These are phyloP conservation scores for Trichophyton rubrum DNA, from an alignment of 2,329 filamentous ascomycete genomes.

Conservation along the genomic window DNA sequence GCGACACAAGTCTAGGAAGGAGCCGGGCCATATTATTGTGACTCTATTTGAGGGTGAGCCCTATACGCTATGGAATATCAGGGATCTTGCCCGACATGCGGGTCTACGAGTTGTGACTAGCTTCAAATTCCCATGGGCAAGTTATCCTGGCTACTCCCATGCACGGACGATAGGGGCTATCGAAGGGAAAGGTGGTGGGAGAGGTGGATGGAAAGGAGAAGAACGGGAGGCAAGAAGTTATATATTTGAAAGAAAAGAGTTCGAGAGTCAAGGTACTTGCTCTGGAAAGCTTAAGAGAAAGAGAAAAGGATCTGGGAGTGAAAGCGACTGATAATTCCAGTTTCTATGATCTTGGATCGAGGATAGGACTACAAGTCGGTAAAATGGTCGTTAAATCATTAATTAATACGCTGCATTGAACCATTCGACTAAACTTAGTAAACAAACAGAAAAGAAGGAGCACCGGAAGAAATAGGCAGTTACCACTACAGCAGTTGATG, in stretches of 20 bases:
- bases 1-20: constrained; percentile 14
- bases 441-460: neutral
- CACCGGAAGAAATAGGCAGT: too few species aligned
- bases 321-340: constrained; percentile 15
- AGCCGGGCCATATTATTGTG: constrained; percentile 53
- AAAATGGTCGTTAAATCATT: neutral
- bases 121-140: constrained; percentile 37
- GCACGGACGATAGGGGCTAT: constrained; percentile 36
- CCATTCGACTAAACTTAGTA: neutral
- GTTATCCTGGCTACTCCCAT: constrained; percentile 37
- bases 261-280: constrained; percentile 21
- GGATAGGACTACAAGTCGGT: neutral
- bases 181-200: constrained; percentile 25
- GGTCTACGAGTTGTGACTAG: constrained; percentile 36
- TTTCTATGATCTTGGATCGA: neutral
- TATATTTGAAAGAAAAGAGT: constrained; percentile 32
- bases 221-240: constrained; percentile 36
- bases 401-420: neutral
- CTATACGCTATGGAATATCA: constrained; percentile 91
- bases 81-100: constrained; percentile 66
- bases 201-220: constrained; percentile 37
- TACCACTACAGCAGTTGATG: neutral
- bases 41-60: constrained; percentile 89
- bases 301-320: constrained; percentile 28
- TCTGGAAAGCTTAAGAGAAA: constrained; percentile 12